A percentile compares a stretch with the other conserved stretches of the same genome.
Evolutionary conservation across 2,329 filamentous ascomycete species (phyloP).

Genomic region (Diaporthe amygdali): DNA sequence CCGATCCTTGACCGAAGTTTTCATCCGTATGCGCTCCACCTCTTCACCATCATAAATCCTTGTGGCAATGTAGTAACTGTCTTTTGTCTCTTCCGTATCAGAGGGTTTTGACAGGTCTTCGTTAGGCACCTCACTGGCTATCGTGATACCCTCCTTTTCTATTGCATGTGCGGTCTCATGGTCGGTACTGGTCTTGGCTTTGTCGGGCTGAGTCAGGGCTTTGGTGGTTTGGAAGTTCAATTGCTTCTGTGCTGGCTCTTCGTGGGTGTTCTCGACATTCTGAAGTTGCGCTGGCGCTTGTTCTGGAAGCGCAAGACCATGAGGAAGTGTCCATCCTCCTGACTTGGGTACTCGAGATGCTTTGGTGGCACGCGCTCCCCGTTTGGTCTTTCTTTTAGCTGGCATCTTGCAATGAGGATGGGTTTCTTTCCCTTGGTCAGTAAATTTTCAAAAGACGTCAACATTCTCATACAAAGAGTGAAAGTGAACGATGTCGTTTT

Average conservation of each 20-base stretch:
- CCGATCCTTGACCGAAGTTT: constrained; percentile 9
- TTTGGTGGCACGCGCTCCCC: neutral
- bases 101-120: neutral
- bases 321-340: constrained; percentile 4
- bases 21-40: neutral
- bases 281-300: neutral
- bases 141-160: neutral
- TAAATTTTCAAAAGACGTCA: neutral
- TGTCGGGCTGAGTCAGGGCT: neutral
- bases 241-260: neutral
- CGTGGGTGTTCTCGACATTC: neutral
- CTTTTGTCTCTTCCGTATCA: neutral
- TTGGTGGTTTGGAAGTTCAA: neutral
- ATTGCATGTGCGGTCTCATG: neutral
- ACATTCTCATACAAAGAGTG: too few species aligned
- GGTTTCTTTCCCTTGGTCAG: neutral
- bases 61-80: neutral
- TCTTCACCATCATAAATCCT: neutral
- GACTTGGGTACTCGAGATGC: neutral
- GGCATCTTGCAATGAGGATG: neutral
- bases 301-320: neutral
- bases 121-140: neutral
- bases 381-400: neutral
- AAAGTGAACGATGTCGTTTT: neutral
- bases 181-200: neutral